A percentile compares a stretch with the other conserved stretches of the same genome.
Conservation (phyloP, 805 yeast genomes). For the Babjeviella inositovora region DNA sequence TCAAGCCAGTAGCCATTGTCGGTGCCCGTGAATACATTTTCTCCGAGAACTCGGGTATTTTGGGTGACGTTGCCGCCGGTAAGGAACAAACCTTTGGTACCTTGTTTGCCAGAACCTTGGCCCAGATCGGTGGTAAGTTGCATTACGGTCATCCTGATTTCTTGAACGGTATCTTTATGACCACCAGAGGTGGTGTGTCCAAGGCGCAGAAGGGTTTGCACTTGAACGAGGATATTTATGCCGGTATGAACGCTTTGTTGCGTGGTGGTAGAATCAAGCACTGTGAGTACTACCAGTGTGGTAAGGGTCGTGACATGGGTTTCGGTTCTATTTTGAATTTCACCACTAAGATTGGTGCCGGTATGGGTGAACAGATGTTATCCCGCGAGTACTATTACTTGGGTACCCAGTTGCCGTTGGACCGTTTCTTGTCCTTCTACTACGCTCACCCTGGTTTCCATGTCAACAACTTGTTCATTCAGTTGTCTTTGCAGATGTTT, state of each 20-base stretch:
- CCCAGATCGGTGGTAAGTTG: slow-evolving; percentile 86
- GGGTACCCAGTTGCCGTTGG: slow-evolving; percentile 82
- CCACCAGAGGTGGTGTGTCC: slow-evolving; percentile 90
- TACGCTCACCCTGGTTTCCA: slow-evolving; percentile 98
- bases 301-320: slow-evolving; percentile 92
- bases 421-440: slow-evolving; percentile 80
- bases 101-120: slow-evolving; percentile 80
- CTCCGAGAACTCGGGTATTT: slow-evolving; percentile 80
- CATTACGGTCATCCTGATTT: slow-evolving; percentile 98
- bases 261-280: slow-evolving; percentile 93
- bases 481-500: slow-evolving; percentile 75
- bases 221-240: slow-evolving; percentile 87
- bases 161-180: slow-evolving; percentile 79
- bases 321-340: slow-evolving; percentile 85
- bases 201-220: slow-evolving; percentile 92
- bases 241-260: slow-evolving; percentile 81
- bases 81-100: slow-evolving; percentile 97
- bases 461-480: slow-evolving; percentile 76
- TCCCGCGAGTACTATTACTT: slow-evolving; percentile 85
- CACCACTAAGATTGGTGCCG: slow-evolving; percentile 93
- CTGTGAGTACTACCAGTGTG: slow-evolving; percentile 92
- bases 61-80: slow-evolving; percentile 95
- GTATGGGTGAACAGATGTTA: slow-evolving; percentile 94
- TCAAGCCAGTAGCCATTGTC: slow-evolving; percentile 74
- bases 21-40: slow-evolving; percentile 94